phyloP scores from a whole-genome alignment of 192 early-diverging fungal species.

The Polychytrium aggregatum region DNA sequence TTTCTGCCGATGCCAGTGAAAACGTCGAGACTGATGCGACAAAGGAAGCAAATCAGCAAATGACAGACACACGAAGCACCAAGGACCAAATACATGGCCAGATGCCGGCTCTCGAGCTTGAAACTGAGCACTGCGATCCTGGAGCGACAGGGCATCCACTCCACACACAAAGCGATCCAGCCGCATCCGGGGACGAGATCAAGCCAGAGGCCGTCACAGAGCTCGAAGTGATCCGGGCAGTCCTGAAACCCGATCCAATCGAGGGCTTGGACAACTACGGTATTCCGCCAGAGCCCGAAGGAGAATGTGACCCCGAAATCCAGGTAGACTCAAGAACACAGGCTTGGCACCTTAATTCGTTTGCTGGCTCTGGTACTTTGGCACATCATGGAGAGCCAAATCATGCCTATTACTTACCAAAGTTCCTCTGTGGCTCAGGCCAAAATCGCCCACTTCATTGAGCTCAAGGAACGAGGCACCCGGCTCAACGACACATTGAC shows the following conservation, averaged over 20 bases:
- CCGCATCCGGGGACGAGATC: no score
- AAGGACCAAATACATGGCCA: no score
- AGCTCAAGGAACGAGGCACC: constrained; percentile 53
- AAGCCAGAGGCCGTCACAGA: no score
- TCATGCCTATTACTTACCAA: no score
- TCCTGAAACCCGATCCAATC: background rate
- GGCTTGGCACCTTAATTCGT: background rate
- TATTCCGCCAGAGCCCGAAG: constrained; percentile 41
- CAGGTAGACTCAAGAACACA: constrained; percentile 34
- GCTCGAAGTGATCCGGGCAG: background rate
- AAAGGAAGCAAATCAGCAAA: no score
- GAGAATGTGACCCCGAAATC: constrained; percentile 46
- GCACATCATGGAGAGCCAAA: constrained; percentile 1
- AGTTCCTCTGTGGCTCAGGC: constrained; percentile 26
- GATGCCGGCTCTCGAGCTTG: no score
- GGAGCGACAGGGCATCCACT: no score
- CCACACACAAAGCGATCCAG: no score
- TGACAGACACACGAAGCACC: no score
- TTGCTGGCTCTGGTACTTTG: constrained; percentile 1
- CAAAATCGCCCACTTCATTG: constrained; percentile 67
- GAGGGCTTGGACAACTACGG: constrained; percentile 39
- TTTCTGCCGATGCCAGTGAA: no score
- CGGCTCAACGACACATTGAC: constrained; percentile 72
- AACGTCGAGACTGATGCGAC: no score
- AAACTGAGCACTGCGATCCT: no score